phyloP scores from a whole-genome alignment of 2,329 filamentous ascomycete species.

The Aspergillus viridinutans region DNA sequence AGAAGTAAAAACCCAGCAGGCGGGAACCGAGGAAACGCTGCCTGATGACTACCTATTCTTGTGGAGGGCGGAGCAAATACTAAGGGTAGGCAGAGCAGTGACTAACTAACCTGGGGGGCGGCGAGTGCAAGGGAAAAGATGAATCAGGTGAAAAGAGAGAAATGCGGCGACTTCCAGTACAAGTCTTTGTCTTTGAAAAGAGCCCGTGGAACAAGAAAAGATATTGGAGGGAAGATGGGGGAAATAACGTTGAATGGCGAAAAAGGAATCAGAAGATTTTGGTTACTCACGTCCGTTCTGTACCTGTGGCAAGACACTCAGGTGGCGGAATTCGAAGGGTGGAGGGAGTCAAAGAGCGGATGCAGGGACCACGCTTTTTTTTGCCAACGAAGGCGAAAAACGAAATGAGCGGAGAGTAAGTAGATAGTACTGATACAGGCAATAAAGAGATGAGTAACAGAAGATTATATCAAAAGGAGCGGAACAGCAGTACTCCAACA shows the following conservation, averaged over 20 bases:
- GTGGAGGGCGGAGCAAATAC: constrained; percentile 8
- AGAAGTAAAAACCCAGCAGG: not conserved
- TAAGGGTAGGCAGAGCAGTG: constrained; percentile 9
- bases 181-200: not conserved
- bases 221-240: not conserved
- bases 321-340: not conserved
- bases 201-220: constrained; percentile 1
- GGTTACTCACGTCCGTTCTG: not conserved
- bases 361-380: constrained; percentile 17
- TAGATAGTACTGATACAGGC: not conserved
- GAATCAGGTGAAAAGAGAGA: constrained; percentile 1
- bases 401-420: not conserved
- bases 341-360: constrained; percentile 7
- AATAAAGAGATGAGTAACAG: not conserved
- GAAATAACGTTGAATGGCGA: not conserved
- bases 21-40: constrained; percentile 9
- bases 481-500: not conserved
- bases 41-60: constrained; percentile 15
- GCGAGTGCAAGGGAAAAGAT: constrained; percentile 8
- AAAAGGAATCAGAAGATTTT: not conserved
- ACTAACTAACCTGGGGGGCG: not conserved
- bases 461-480: not conserved
- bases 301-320: not conserved
- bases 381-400: not conserved
- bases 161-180: not conserved